phyloP scores from a whole-genome alignment of 2,329 filamentous ascomycete genomes.

The Aspergillus oerlinghausenensis region DNA sequence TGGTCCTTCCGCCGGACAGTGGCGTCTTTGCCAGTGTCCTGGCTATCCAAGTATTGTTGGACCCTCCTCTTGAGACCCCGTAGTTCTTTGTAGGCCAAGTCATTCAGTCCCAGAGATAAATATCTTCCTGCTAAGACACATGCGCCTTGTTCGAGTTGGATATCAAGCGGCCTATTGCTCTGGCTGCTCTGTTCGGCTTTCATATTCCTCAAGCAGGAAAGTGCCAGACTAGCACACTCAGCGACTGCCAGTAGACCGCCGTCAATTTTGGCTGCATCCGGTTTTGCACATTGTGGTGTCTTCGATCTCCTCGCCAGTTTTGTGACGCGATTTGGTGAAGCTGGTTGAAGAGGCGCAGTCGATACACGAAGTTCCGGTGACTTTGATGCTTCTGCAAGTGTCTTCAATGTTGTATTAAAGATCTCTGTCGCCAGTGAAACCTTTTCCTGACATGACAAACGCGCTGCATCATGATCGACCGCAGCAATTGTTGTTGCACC shows the following conservation, averaged over 20 bases:
- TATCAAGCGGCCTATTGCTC: constrained; percentile 23
- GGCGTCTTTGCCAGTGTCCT: constrained; percentile 15
- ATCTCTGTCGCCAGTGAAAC: constrained; percentile 43
- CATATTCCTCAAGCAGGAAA: constrained; percentile 34
- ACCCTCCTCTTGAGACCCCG: constrained; percentile 35
- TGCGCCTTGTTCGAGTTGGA: constrained; percentile 41
- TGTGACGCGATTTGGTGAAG: constrained; percentile 26
- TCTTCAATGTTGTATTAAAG: constrained; percentile 43
- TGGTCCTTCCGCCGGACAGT: constrained; percentile 6
- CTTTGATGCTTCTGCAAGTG: constrained; percentile 38
- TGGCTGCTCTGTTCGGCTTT: constrained; percentile 26
- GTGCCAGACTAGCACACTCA: constrained; percentile 38
- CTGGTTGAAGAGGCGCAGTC: constrained; percentile 21
- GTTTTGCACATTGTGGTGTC: constrained; percentile 4
- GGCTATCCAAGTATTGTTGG: constrained; percentile 26
- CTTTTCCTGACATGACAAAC: constrained; percentile 35
- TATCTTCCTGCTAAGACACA: constrained; percentile 41
- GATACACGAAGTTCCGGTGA: constrained; percentile 12
- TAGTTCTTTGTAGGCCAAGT: constrained; percentile 40
- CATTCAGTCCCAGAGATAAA: constrained; percentile 37
- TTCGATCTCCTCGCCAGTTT: constrained; percentile 23
- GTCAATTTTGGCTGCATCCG: constrained; percentile 9
- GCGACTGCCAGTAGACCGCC: constrained; percentile 29
- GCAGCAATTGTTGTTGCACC: constrained; percentile 22
- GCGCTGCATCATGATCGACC: constrained; percentile 21